Percentiles rank a stretch among this genome's conserved stretches.
These are phyloP conservation scores for Phytopythium boreale DNA, from an alignment of 352 stramenopile species.

Conservation along the genomic window DNA sequence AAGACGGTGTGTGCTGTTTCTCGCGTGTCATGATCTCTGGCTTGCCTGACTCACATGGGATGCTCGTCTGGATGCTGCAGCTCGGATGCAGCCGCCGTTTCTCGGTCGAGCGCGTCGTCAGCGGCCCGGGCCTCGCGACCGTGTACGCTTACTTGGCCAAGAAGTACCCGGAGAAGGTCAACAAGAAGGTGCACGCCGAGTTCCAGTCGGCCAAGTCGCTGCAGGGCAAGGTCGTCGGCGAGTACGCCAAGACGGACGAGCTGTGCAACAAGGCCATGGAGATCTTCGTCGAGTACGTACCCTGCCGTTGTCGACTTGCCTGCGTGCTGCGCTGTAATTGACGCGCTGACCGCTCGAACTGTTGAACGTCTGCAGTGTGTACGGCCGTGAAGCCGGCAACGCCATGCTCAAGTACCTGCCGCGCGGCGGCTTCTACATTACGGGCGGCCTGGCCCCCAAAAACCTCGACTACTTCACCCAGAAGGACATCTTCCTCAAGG, in stretches of 20 bases:
- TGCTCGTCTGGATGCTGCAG: constrained; percentile 26
- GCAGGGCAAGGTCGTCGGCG: constrained; percentile 83
- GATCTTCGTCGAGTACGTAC: constrained; percentile 90
- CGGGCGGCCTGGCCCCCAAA: constrained; percentile 95
- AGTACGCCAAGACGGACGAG: constrained; percentile 81
- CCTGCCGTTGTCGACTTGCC: not conserved
- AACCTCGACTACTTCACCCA: constrained; percentile 94
- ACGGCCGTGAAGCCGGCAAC: constrained; percentile 93
- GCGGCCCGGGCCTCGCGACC: constrained; percentile 92
- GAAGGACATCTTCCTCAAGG: constrained; percentile 75
- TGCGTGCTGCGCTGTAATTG: constrained; percentile 1
- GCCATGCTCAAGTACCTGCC: constrained; percentile 95
- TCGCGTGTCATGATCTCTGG: not conserved
- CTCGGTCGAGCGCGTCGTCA: constrained; percentile 96
- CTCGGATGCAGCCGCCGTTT: constrained; percentile 86
- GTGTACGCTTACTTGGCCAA: constrained; percentile 95
- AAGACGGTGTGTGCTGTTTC: constrained; percentile 22
- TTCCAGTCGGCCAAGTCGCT: constrained; percentile 60
- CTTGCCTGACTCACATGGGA: not conserved
- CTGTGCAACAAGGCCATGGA: constrained; percentile 90
- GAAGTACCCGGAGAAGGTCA: constrained; percentile 88
- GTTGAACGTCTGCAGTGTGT: constrained; percentile 49
- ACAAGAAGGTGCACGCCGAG: constrained; percentile 72
- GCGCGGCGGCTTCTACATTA: constrained; percentile 96
- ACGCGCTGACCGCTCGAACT: not conserved